These are phyloP conservation scores for Aquilaria sinensis DNA, from an alignment of 345 rosid species.

Conservation along the genomic window DNA sequence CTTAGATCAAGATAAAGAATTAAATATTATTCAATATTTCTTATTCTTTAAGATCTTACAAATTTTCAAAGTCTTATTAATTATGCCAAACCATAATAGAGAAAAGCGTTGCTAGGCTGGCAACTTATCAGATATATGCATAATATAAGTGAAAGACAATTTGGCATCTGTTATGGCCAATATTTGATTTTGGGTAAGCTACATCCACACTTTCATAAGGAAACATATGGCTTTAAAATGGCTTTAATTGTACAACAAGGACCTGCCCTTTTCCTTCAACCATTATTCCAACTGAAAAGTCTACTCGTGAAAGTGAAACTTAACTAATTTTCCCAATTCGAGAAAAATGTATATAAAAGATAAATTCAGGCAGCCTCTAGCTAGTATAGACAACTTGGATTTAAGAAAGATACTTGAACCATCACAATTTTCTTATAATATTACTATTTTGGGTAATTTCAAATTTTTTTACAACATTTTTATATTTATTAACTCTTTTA, in stretches of 20 bases:
- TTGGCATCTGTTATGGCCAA: constrained; percentile 8
- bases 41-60: background rate
- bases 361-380: background rate
- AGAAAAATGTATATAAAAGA: constrained; percentile 2
- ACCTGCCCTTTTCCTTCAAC: constrained; percentile 11
- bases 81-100: constrained; percentile 12
- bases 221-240: constrained; percentile 9
- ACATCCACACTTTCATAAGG: constrained; percentile 7
- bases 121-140: constrained; percentile 2
- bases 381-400: no score
- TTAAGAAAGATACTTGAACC: no score
- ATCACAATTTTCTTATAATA: no score
- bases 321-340: constrained; percentile 1
- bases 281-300: constrained; percentile 17
- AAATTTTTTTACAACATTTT: no score
- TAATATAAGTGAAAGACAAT: constrained; percentile 8
- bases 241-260: constrained; percentile 9
- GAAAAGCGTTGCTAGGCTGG: constrained; percentile 11
- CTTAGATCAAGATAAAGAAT: no score
- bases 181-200: constrained; percentile 6
- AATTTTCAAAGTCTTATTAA: constrained; percentile 4
- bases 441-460: no score
- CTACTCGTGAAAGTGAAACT: background rate
- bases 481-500: no score
- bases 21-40: no score